Evolutionary conservation across 768 basidiomycete genomes (phyloP).

Genomic region (Lactarius akahatsu): DNA sequence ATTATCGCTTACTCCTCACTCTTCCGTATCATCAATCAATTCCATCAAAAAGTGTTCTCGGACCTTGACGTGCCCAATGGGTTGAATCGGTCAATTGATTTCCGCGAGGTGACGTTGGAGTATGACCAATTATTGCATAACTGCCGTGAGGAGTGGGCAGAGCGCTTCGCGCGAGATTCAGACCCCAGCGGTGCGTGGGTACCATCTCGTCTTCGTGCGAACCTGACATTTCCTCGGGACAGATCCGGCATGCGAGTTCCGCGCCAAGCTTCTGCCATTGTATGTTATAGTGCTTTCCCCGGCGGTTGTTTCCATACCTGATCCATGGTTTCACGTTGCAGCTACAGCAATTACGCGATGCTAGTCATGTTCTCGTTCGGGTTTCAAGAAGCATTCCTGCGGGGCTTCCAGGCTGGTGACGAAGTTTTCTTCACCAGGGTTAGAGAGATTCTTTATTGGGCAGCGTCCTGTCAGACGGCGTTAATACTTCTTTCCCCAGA

Average conservation of each 20-base stretch:
- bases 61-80: constrained; percentile 23
- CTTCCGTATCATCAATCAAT: constrained; percentile 27
- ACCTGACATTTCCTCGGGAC: background rate
- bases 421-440: constrained; percentile 35
- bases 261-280: constrained; percentile 37
- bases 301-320: background rate
- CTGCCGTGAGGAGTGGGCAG: constrained; percentile 28
- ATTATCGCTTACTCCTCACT: constrained; percentile 26
- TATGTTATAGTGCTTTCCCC: constrained; percentile 35
- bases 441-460: constrained; percentile 10
- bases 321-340: constrained; percentile 4
- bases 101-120: constrained; percentile 25
- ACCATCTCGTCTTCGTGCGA: background rate
- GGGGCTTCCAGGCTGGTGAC: constrained; percentile 28
- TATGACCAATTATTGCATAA: constrained; percentile 18
- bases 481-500: constrained; percentile 15
- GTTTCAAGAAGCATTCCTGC: constrained; percentile 41
- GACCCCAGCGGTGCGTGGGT: constrained; percentile 21
- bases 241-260: constrained; percentile 28
- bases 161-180: constrained; percentile 25
- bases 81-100: constrained; percentile 27
- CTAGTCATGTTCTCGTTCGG: constrained; percentile 45
- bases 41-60: constrained; percentile 28
- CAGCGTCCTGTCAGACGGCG: constrained; percentile 9
- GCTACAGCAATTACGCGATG: constrained; percentile 35